Conservation (phyloP, 768 basidiomycete genomes). For the Mycena leptocephala region DNA sequence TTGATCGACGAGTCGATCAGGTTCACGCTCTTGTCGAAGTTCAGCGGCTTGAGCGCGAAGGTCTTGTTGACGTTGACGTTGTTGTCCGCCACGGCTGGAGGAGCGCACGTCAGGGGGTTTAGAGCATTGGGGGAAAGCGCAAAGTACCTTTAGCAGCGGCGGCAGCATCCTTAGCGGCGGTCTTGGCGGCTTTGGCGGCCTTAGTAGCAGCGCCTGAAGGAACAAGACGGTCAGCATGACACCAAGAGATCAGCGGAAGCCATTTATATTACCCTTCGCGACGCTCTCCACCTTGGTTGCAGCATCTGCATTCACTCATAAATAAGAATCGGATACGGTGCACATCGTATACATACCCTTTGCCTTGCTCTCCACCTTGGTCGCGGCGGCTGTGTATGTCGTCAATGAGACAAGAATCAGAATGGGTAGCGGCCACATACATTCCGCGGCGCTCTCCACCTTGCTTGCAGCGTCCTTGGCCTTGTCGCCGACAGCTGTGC, state of each 20-base stretch:
- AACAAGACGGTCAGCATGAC: neutral
- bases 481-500: neutral
- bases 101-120: neutral
- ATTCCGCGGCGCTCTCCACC: neutral
- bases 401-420: too few species aligned
- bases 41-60: conserved; percentile 22
- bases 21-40: conserved; percentile 31
- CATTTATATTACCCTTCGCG: neutral
- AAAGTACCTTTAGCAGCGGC: neutral
- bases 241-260: neutral
- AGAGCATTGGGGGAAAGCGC: neutral
- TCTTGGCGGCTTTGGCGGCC: conserved; percentile 11
- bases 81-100: neutral
- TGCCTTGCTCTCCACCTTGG: neutral
- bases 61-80: conserved; percentile 18
- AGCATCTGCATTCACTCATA: neutral
- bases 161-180: neutral
- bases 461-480: neutral
- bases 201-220: conserved; percentile 9
- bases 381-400: neutral
- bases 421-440: too few species aligned
- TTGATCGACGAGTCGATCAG: conserved; percentile 12
- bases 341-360: neutral
- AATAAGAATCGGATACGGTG: neutral
- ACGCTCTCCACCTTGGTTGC: neutral